Percentiles rank a stretch among this genome's conserved stretches.
Conservation (phyloP, 2,329 filamentous ascomycete genomes). For the Talaromyces sp. region DNA sequence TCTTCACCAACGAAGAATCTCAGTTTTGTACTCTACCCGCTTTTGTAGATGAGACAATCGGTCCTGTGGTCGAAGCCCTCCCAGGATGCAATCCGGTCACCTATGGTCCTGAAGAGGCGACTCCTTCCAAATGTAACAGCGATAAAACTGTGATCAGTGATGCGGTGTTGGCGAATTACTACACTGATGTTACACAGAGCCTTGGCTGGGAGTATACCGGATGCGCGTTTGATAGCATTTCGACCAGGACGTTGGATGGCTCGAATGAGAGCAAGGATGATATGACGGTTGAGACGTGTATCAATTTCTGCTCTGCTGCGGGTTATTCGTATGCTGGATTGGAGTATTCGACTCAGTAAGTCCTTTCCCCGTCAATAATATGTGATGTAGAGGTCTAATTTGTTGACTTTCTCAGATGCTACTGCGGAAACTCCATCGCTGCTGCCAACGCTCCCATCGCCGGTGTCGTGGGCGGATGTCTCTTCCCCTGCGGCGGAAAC, state of each 20-base stretch:
- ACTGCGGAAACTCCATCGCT: conserved; percentile 15
- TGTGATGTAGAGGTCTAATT: no score
- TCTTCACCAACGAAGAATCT: conserved; percentile 52
- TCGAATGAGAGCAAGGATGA: conserved; percentile 22
- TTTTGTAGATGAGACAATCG: conserved; percentile 33
- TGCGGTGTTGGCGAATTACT: conserved; percentile 25
- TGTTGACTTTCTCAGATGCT: conserved; percentile 4
- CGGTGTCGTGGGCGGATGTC: conserved; percentile 26
- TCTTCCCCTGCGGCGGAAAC: conserved; percentile 27
- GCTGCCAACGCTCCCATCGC: conserved; percentile 22
- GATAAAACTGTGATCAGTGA: conserved; percentile 5
- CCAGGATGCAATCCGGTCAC: conserved; percentile 29
- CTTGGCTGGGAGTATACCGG: conserved; percentile 59
- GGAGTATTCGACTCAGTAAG: conserved; percentile 24
- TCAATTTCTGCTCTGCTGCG: conserved; percentile 29
- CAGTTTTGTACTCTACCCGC: conserved; percentile 52
- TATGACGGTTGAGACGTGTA: conserved; percentile 30
- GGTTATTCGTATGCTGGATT: conserved; percentile 33
- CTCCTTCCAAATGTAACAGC: conserved; percentile 21
- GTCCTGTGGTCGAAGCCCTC: conserved; percentile 22
- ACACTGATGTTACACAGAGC: conserved; percentile 44
- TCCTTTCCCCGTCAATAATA: no score
- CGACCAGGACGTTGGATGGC: conserved; percentile 35
- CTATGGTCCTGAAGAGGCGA: conserved; percentile 34
- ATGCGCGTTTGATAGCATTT: conserved; percentile 53